Percentiles rank a stretch among this genome's conserved stretches.
These are phyloP conservation scores for Entomophthora muscae DNA, from an alignment of 371 early-diverging fungal species.

Conservation along the genomic window DNA sequence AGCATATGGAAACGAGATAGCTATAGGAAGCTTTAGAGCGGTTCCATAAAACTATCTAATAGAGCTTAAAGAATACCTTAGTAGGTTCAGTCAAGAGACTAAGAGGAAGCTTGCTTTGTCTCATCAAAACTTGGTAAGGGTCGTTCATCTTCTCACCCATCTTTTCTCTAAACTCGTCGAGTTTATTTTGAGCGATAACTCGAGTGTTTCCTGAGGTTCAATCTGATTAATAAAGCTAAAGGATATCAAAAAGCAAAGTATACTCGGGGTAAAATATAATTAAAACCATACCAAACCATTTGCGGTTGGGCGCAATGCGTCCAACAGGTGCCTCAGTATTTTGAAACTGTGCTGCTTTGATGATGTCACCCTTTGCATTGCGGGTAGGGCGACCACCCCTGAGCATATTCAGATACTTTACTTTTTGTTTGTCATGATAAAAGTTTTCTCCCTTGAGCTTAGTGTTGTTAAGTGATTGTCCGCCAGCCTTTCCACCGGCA, in stretches of 20 bases:
- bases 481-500: slow-evolving; percentile 22
- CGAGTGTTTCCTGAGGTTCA: slow-evolving; percentile 61
- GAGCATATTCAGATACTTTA: slow-evolving; percentile 79
- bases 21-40: no score
- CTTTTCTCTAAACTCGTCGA: slow-evolving; percentile 80
- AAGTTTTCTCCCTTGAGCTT: slow-evolving; percentile 88
- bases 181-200: slow-evolving; percentile 82
- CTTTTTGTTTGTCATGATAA: slow-evolving; percentile 87
- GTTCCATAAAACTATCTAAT: slow-evolving; percentile 38
- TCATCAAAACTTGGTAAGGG: slow-evolving; percentile 92
- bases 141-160: slow-evolving; percentile 75
- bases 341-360: slow-evolving; percentile 93
- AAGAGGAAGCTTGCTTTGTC: slow-evolving; percentile 95
- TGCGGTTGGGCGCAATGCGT: slow-evolving; percentile 84
- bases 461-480: slow-evolving; percentile 36
- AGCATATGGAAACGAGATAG: slow-evolving; percentile 72
- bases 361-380: slow-evolving; percentile 77
- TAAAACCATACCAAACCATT: slow-evolving; percentile 90
- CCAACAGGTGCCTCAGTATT: slow-evolving; percentile 53
- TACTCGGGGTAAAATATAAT: no score
- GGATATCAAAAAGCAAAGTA: slow-evolving; percentile 5
- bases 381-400: slow-evolving; percentile 80
- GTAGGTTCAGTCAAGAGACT: slow-evolving; percentile 73
- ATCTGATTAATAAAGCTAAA: not conserved
- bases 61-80: slow-evolving; percentile 24